Base-by-base conservation (phyloP, 495 filamentous ascomycete genomes). In the Talaromyces wortmannii region DNA sequence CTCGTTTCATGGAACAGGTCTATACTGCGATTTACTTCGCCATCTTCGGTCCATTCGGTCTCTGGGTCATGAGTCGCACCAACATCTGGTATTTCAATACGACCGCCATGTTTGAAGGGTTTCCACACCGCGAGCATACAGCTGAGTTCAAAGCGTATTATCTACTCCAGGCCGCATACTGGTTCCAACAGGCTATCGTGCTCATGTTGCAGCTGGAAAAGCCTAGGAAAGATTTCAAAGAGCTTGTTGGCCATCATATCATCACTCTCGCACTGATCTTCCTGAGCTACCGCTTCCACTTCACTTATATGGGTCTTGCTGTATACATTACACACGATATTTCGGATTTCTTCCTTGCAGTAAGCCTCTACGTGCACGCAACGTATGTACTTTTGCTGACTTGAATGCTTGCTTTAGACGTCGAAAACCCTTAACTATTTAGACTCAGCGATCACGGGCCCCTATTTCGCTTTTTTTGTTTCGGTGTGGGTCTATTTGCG, bases 1-100 rank as follows among this genome's bases (percentile, higher is more conserved):
- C 88, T 8, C 85, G 94, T 13, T 97, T 95, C 78, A 95, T 97
- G 90, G 94, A 98, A 70, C 94, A 98, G 71, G 81, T 88, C 60
- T 98, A 98, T 75, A 97, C 92, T 2, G 94, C 91, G n/a, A 77
- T 97, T 31, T 98, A 98, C 76, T 97, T 97, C 64, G 83, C 71
- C 8, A 63, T 96, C 52, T 83, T 95, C 53, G 90, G 91, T 5
- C 94, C 95, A 1, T 84, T 83, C 45, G 94, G 94, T 45, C 71
- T 97, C 67, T 98, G 88, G 61, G 89, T 97, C 55, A 97, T 98
- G 95, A 86, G 78, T 59, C 78, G 82, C 29, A 89, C 91, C 7
- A 86, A 91, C 10, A 82, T 98, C n/a, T 98, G 94, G 94, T 97
- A 96, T 68, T 98, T 97, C 80, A 91, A 95, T 71, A 95, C 89